Base-by-base conservation (phyloP, 192 early-diverging fungal species). In the Coemansia brasiliensis region DNA sequence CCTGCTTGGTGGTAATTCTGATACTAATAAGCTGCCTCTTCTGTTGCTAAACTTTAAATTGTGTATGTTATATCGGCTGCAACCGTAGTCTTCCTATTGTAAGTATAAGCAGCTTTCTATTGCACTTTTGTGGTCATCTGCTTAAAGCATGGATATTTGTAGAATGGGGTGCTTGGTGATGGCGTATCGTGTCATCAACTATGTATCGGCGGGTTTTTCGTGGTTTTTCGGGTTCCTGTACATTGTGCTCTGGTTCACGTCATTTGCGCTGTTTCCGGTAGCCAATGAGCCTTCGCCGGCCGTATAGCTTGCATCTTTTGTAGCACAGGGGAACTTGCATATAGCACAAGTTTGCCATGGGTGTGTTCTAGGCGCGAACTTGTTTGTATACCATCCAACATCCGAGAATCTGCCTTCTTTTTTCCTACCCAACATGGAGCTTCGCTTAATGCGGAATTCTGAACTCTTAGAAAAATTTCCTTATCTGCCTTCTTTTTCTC, bases 201-300 rank as follows among this genome's bases (percentile, higher is more conserved):
- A 77, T 39, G 74, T 70, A 35, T 52, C 64, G 12, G 45, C 62
- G 1, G 74, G 74, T 10, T 60, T 77, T 24, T 53, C 74, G 17
- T 77, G 74, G 74, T 39, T 55, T 38, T 67, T 77, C 39, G 74
- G 74, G 11, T 40, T 77, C 8, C 46, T 71, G 45, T 77, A 77
- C 27, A 71, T 77, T 48, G 51, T 67, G n/a, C 39, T 77, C 9
- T 77, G 63, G 63, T 77, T 71, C 39, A 67, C 74, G n/a, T 66
- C 74, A 42, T 67, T 71, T 37, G 59, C 57, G 15, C 61, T 77
- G 59, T 77, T 62, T 53, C 74, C 67, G 0, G 63, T 76, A 8
- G 65, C 46, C n/a, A 57, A 24, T 49, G 39, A 17, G 27, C 16
- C 48, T 10, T 26, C 9, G 21, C 55, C 39, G 5, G 48, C 43